Base-by-base conservation (phyloP, 345 rosid species). In the Nasturtium officinale region DNA sequence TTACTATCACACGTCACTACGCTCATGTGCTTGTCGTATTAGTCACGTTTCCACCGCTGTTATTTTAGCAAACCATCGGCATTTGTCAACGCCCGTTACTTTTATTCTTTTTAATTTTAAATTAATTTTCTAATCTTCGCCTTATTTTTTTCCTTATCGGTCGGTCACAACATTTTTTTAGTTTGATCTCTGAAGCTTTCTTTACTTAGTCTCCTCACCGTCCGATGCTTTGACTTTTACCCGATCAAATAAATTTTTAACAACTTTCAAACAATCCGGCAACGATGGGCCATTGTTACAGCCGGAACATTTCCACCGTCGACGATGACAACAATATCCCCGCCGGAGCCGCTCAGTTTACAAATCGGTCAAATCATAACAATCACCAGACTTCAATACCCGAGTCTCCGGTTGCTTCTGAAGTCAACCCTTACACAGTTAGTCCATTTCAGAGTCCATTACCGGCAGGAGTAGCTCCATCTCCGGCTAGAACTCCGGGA, bases 401-500 rank as follows among this genome's bases (percentile, higher is more conserved):
- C 6, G 35, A 35, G 11, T 73, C 87, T 32, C 67, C 84, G 17
- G 33, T 32, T 4, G 58, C 84, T 13, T 32, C 82, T 2, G 85
- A 76, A 71, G 81, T 80, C 82, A 69, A 74, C 85, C 79, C 89
- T 57, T 71, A 84, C 81, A 40, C 83, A 30, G 38, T 83, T 37
- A 93, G 97, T 53, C 96, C 96, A 11, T 86, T 87, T 59, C 80
- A 82, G 7, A 95, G 96, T 69, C 95, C 92, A 7, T 86, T 95
- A 2, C 97, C 96, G 2, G 85, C 82, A 1, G 96, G 99, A 10
- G 89, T 91, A 23, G 71, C 89, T 32, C 98, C 95, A 9, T 92
- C 96, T 30, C 96, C 98, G 54, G 85, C 90, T 48, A 78, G 89
- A 72, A 95, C 98, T 1, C 97, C 97, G 9, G 87, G 90, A 43